Conservation (phyloP, 2,329 filamentous ascomycete genomes). For the Zasmidium angulare region DNA sequence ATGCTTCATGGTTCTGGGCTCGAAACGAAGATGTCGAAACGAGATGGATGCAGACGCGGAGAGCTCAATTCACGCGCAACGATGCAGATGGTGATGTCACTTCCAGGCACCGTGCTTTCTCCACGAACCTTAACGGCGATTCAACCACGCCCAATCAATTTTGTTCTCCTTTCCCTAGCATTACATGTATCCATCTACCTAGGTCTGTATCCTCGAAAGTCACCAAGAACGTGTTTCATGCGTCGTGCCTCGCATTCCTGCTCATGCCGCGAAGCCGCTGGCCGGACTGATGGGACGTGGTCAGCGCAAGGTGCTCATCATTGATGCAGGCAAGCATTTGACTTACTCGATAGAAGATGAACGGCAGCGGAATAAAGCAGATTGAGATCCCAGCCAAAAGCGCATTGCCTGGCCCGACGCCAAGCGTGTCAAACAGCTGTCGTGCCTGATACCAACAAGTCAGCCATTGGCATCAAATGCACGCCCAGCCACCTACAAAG, state of each 20-base stretch:
- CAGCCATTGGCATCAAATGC: background rate
- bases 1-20: background rate
- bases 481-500: conserved; percentile 26
- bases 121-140: too few relatives aligned
- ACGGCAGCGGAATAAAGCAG: conserved; percentile 41
- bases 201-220: too few relatives aligned
- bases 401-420: conserved; percentile 39
- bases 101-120: too few relatives aligned
- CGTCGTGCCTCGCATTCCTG: conserved; percentile 14
- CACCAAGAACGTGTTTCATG: too few relatives aligned
- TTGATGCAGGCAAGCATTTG: background rate
- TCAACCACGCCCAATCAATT: background rate
- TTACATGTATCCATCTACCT: too few relatives aligned
- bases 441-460: background rate
- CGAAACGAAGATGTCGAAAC: background rate
- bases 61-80: background rate
- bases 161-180: background rate
- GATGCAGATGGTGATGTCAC: background rate
- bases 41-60: background rate
- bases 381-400: conserved; percentile 37
- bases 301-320: conserved; percentile 25
- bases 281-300: conserved; percentile 33
- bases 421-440: conserved; percentile 20
- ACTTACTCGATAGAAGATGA: background rate
- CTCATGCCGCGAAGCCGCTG: conserved; percentile 8